Conservation (phyloP, 306 rosid species). For the Inga laurina region DNA sequence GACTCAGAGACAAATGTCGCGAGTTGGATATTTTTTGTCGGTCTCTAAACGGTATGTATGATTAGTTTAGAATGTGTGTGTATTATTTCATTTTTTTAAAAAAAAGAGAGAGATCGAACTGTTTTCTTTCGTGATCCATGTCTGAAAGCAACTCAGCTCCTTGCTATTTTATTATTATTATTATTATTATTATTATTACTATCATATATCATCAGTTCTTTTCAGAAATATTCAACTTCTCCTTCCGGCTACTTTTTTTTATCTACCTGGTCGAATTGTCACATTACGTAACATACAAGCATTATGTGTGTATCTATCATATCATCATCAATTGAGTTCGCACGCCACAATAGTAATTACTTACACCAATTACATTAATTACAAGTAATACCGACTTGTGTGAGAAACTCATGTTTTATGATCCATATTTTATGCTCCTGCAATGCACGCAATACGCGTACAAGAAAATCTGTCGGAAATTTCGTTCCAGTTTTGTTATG, state of each 20-base stretch:
- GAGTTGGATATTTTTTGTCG: constrained; percentile 51
- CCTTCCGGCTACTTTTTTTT: not conserved
- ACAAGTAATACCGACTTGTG: not conserved
- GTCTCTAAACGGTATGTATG: constrained; percentile 29
- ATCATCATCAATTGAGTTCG: constrained; percentile 15
- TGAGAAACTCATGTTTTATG: not conserved
- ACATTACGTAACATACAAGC: constrained; percentile 34
- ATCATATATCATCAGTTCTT: not conserved
- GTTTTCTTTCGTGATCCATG: constrained; percentile 17
- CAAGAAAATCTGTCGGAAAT: not conserved
- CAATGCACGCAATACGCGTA: not conserved
- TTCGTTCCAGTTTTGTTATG: not conserved
- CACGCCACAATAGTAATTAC: constrained; percentile 22
- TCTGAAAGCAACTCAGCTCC: constrained; percentile 12
- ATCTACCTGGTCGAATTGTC: constrained; percentile 17
- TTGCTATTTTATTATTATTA: not conserved
- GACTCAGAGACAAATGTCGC: constrained; percentile 54
- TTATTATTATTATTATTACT: not conserved
- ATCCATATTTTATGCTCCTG: not conserved
- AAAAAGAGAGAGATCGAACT: not conserved
- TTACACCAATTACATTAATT: not conserved
- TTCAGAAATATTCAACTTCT: not conserved
- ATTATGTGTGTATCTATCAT: constrained; percentile 24
- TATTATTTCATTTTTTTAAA: not conserved
- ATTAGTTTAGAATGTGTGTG: constrained; percentile 3